phyloP scores from a whole-genome alignment of 2,329 filamentous ascomycete genomes.

The Neurospora sp. region DNA sequence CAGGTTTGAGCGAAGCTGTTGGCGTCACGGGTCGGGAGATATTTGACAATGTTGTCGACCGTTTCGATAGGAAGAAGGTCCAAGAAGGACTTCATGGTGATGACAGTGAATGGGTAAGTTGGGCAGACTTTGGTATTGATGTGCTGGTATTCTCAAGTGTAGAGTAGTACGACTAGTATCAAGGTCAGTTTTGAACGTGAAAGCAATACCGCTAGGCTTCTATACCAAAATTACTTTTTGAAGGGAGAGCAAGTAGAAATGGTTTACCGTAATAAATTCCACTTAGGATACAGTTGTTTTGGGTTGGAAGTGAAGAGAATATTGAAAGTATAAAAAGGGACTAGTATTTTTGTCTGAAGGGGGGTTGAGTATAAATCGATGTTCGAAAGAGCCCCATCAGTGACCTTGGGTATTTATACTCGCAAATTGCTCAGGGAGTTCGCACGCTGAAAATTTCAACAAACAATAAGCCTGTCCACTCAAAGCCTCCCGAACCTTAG shows the following conservation, averaged over 20 bases:
- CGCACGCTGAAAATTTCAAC: too few species aligned
- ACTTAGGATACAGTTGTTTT: background rate
- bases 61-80: background rate
- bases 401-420: too few species aligned
- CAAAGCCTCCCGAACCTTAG: too few species aligned
- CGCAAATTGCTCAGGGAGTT: too few species aligned
- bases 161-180: background rate
- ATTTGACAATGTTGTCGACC: background rate
- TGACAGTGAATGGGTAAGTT: background rate
- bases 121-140: background rate
- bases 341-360: background rate
- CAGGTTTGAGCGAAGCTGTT: too few species aligned
- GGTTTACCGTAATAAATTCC: background rate
- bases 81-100: background rate
- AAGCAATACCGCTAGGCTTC: background rate
- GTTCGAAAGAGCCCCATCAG: too few species aligned
- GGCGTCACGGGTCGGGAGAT: too few species aligned
- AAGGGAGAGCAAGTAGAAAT: background rate
- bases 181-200: background rate
- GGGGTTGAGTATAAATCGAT: background rate
- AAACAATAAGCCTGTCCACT: too few species aligned
- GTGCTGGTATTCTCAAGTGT: background rate
- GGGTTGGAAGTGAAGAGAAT: background rate
- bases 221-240: background rate
- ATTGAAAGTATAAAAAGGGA: background rate